Evolutionary conservation across 163 green algal genomes (phyloP).

Genomic region (Trebouxia gelatinosa): DNA sequence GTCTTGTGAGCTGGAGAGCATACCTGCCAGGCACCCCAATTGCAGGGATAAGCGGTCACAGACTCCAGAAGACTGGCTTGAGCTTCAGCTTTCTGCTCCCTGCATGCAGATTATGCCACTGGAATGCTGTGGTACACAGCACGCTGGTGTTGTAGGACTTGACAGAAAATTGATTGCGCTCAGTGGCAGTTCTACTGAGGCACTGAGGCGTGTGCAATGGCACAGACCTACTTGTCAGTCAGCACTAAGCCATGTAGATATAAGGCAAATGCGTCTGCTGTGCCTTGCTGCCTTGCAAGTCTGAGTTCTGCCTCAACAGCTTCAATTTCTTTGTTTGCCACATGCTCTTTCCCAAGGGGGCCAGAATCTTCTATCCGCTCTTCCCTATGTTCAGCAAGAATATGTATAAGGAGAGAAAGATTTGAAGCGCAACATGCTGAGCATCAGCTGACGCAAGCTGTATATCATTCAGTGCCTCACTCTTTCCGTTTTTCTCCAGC

Average conservation of each 20-base stretch:
- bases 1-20: too few relatives aligned
- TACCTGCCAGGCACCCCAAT: constrained; percentile 84
- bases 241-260: constrained; percentile 81
- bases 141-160: neutral
- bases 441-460: neutral
- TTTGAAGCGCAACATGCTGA: neutral
- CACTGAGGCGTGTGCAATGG: too few relatives aligned
- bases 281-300: neutral
- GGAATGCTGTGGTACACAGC: neutral
- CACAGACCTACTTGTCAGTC: constrained; percentile 55
- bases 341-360: constrained; percentile 44
- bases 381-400: constrained; percentile 45
- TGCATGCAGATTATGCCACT: constrained; percentile 16
- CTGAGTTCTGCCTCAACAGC: constrained; percentile 49
- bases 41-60: constrained; percentile 70
- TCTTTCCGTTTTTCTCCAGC: constrained; percentile 76
- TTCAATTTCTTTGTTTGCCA: constrained; percentile 59
- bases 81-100: constrained; percentile 54
- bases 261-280: constrained; percentile 63
- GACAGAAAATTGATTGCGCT: too few relatives aligned
- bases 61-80: constrained; percentile 54
- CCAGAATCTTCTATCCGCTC: constrained; percentile 58
- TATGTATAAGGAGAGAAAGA: neutral
- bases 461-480: constrained; percentile 29
- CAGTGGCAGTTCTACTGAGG: too few relatives aligned